phyloP scores from a whole-genome alignment of 257 asterid species.

The Ligustrum vulgare region DNA sequence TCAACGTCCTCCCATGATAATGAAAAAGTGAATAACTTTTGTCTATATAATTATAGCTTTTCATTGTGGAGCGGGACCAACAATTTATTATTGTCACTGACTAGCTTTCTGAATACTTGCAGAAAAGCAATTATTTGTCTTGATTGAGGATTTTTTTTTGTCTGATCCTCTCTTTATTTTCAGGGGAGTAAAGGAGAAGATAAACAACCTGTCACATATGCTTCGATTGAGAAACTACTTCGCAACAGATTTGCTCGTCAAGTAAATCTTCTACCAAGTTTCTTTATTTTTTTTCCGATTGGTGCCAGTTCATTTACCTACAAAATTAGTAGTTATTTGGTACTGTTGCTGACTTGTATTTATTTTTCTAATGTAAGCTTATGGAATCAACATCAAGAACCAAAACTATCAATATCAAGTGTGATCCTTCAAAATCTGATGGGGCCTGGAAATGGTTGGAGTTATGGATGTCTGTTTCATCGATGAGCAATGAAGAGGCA shows the following conservation, averaged over 20 bases:
- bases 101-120: conserved; percentile 3
- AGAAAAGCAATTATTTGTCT: neutral
- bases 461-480: conserved; percentile 85
- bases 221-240: conserved; percentile 75
- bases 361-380: conserved; percentile 49
- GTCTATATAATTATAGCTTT: neutral
- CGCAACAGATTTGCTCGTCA: conserved; percentile 82
- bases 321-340: neutral
- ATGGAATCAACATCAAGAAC: conserved; percentile 69
- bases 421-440: conserved; percentile 84
- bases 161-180: conserved; percentile 25
- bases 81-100: neutral
- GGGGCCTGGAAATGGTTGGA: conserved; percentile 94
- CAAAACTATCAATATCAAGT: conserved; percentile 67
- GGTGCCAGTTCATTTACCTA: conserved; percentile 2
- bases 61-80: conserved; percentile 6
- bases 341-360: conserved; percentile 24
- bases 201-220: conserved; percentile 35
- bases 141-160: conserved; percentile 17
- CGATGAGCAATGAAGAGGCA: conserved; percentile 42
- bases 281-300: conserved; percentile 7
- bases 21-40: neutral
- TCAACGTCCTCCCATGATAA: neutral
- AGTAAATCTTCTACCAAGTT: conserved; percentile 44
- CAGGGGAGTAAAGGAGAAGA: conserved; percentile 49